Conservation (phyloP, 805 yeast genomes). For the Ogataea kodamae region DNA sequence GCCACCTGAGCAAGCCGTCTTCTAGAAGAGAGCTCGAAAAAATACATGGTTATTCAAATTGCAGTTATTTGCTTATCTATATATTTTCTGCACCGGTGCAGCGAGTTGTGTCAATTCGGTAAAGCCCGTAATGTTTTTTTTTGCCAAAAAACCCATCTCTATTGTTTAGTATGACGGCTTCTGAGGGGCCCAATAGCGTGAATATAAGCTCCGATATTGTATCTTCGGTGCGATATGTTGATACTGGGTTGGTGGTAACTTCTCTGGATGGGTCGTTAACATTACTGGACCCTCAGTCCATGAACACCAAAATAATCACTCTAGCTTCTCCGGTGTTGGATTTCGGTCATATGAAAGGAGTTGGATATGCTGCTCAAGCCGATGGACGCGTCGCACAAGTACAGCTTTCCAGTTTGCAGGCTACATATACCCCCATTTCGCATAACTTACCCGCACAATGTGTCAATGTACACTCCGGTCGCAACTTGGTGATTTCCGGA, state of each 20-base stretch:
- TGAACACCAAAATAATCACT: slow-evolving; percentile 1
- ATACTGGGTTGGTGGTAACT: too few relatives aligned
- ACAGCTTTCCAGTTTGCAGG: slow-evolving; percentile 21
- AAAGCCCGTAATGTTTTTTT: too few relatives aligned
- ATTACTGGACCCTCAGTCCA: slow-evolving; percentile 9
- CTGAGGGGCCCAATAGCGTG: too few relatives aligned
- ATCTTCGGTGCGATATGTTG: too few relatives aligned
- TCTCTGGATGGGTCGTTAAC: slow-evolving; percentile 18
- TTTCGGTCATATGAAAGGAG: slow-evolving; percentile 7
- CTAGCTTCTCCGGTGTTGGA: slow-evolving; percentile 16
- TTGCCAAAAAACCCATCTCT: too few relatives aligned
- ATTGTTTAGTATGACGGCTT: too few relatives aligned
- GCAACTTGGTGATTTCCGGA: slow-evolving; percentile 45
- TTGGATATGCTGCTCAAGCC: slow-evolving; percentile 38
- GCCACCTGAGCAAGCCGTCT: slow-evolving; percentile 40
- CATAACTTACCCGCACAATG: slow-evolving; percentile 43
- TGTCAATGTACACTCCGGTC: slow-evolving; percentile 26
- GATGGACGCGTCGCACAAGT: slow-evolving; percentile 51
- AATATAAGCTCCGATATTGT: too few relatives aligned
- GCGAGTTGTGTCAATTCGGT: too few relatives aligned
- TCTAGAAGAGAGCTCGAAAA: slow-evolving; percentile 28
- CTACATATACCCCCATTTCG: slow-evolving; percentile 5
- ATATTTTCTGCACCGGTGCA: too few relatives aligned
- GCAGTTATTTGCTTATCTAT: slow-evolving; percentile 1
- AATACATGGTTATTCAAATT: slow-evolving; percentile 25